phyloP scores from a whole-genome alignment of 768 basidiomycete species.

The Boletus sensibilis region DNA sequence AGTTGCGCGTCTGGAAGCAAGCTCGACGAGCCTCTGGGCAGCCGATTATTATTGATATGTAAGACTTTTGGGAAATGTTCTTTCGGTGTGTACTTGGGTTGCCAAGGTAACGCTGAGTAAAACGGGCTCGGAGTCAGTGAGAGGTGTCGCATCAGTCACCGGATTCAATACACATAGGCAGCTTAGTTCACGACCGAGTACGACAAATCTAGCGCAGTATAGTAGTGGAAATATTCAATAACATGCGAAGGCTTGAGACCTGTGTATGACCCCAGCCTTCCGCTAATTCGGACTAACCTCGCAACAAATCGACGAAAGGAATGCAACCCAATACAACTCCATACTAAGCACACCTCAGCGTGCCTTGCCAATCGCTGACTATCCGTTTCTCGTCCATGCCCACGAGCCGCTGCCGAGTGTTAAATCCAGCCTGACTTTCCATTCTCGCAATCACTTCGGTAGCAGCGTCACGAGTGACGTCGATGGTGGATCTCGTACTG shows the following conservation, averaged over 20 bases:
- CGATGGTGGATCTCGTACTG: not conserved
- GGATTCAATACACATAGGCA: too few species aligned
- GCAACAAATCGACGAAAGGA: slow-evolving; percentile 22
- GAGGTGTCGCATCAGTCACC: too few species aligned
- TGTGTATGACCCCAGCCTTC: not conserved
- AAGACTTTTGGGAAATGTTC: too few species aligned
- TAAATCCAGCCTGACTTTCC: slow-evolving; percentile 19
- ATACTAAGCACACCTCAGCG: slow-evolving; percentile 6
- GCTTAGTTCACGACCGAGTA: not conserved
- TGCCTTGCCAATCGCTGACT: not conserved
- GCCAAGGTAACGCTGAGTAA: too few species aligned
- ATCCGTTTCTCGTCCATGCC: slow-evolving; percentile 4
- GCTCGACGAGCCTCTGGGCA: not conserved
- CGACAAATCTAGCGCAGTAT: slow-evolving; percentile 11
- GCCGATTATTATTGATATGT: too few species aligned
- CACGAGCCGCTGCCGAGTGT: slow-evolving; percentile 2
- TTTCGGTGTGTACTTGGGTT: too few species aligned
- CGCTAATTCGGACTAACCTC: not conserved
- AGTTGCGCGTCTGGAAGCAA: too few species aligned
- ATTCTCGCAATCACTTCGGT: slow-evolving; percentile 22
- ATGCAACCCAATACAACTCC: not conserved
- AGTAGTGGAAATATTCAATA: not conserved
- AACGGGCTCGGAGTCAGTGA: too few species aligned
- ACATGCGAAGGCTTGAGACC: not conserved
- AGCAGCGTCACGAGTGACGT: slow-evolving; percentile 17